Base-by-base conservation (phyloP, 192 early-diverging fungal species). In the Helicostylum pulchrum region DNA sequence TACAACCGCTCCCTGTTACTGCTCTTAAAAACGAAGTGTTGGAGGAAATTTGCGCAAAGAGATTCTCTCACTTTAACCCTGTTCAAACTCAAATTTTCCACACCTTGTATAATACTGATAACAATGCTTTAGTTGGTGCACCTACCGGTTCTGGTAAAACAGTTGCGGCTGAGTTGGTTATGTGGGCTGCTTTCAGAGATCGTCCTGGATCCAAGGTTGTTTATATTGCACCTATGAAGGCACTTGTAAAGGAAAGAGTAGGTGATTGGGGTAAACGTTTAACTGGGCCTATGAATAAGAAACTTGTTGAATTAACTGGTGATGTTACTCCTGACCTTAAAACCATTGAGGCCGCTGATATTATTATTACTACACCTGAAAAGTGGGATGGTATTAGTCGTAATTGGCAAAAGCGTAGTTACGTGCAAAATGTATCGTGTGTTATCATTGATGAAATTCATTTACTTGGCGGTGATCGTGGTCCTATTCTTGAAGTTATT, bases 391-490 rank as follows among this genome's bases (percentile, higher is more conserved):
- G 95, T 61, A 91, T 99, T 65, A 92, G 87, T 74, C 89, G 97
- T 56, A 89, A 84, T 46, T 98, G 95, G 89, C 85, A 94, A 58
- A 88, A 83, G n/a, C 84, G 96, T 48, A 85, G 80, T 10, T 98
- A 97, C 79, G 94, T 97, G 17, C 86, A 83, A 44, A 73, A 81
- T 44, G 93, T 99, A 21, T 90, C 93, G 9, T 76, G 91, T 47
- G 90, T 99, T 12, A 95, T 99, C 49, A 96, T 98, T 72, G 97
- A 98, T 78, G 97, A 98, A 81, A 98, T 99, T 52, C 96, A 99
- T 73, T 78, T 98, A 59, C 84, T 99, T 12, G 96, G 96, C 21
- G 92, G 93, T 17, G 97, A 98, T 70, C 90, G 94, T 64, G 97
- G 97, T 0, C 95, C 97, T 21, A 96, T 94, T 75, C 75, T 98